Percentiles rank a stretch among this genome's conserved stretches.
Conservation (phyloP, 441 rosid genomes). For the Melastoma candidum region DNA sequence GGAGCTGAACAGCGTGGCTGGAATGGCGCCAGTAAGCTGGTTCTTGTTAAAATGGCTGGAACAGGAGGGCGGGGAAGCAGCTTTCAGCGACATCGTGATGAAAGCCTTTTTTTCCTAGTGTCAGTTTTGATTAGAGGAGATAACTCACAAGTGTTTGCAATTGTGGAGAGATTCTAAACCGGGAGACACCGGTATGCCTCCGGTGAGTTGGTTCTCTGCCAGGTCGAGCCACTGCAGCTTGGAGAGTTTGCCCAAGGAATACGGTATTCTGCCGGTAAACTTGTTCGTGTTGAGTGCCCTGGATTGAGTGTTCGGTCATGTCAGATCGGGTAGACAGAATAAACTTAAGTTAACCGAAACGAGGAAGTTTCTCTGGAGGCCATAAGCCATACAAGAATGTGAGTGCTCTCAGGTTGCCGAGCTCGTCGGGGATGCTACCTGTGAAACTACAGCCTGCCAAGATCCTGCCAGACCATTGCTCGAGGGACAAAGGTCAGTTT, state of each 20-base stretch:
- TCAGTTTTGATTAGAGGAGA: not conserved
- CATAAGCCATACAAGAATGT: conserved; percentile 11
- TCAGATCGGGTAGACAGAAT: not conserved
- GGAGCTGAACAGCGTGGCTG: conserved; percentile 55
- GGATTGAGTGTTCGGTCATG: not conserved
- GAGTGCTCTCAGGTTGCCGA: conserved; percentile 11
- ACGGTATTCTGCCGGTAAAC: conserved; percentile 10
- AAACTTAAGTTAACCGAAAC: not conserved
- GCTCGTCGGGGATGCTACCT: conserved; percentile 12
- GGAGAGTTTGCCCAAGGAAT: conserved; percentile 12
- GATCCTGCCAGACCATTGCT: conserved; percentile 6
- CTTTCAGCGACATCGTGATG: too few species aligned
- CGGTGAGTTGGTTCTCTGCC: conserved; percentile 13
- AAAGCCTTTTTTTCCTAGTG: too few species aligned
- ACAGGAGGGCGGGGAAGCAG: too few species aligned
- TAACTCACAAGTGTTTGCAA: conserved; percentile 13
- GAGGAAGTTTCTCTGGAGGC: not conserved
- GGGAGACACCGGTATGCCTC: conserved; percentile 11
- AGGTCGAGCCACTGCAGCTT: conserved; percentile 10
- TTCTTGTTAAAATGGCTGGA: conserved; percentile 88
- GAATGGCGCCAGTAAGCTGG: conserved; percentile 79
- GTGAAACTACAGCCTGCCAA: conserved; percentile 16
- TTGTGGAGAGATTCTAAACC: conserved; percentile 9
- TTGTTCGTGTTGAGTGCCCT: conserved; percentile 16
- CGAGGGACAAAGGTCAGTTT: not conserved